phyloP scores from a whole-genome alignment of 208 protist species.

The Crithidia expoeki region DNA sequence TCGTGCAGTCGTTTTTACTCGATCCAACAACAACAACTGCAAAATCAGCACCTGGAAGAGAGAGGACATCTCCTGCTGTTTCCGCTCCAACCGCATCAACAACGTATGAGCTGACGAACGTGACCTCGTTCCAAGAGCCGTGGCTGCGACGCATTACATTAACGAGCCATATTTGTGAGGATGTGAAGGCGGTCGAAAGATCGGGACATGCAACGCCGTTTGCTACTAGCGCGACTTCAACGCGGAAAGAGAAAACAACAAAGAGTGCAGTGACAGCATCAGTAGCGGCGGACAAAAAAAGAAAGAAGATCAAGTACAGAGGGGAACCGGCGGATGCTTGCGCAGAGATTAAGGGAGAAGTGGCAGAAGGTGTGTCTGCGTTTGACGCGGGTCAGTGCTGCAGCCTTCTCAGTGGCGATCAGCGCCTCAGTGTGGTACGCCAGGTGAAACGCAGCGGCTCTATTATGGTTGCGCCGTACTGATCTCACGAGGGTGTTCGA shows the following conservation, averaged over 20 bases:
- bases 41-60: background rate
- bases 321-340: background rate
- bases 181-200: background rate
- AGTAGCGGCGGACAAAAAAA: background rate
- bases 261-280: background rate
- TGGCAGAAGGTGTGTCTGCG: background rate
- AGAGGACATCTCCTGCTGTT: too few species aligned
- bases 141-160: constrained; percentile 11
- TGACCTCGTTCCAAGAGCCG: constrained; percentile 15
- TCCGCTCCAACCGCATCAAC: too few species aligned
- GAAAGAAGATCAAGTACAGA: background rate
- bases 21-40: too few species aligned
- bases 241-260: background rate
- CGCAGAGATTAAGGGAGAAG: background rate
- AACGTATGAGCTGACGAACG: background rate
- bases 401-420: constrained; percentile 18
- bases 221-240: background rate
- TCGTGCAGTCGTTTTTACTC: constrained; percentile 58
- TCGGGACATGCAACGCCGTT: background rate
- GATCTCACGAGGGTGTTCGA: background rate
- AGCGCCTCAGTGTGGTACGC: constrained; percentile 25
- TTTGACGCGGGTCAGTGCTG: background rate
- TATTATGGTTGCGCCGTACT: constrained; percentile 29
- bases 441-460: constrained; percentile 29
- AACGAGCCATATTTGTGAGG: too few species aligned